Base-by-base conservation (phyloP, 768 basidiomycete species). In the Auricularia cornea region DNA sequence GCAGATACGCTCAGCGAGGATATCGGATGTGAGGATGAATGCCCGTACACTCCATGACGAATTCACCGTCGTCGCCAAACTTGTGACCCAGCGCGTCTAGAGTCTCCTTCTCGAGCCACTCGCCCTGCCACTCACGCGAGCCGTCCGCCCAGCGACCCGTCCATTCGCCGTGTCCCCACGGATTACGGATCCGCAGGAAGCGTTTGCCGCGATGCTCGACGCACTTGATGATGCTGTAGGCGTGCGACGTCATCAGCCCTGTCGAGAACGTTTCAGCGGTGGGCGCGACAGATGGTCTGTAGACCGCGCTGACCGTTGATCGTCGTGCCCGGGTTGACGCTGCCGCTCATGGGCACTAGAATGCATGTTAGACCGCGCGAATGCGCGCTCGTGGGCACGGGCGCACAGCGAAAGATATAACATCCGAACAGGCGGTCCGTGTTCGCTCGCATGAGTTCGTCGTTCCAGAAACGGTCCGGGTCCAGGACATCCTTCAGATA, bases 351-450 rank as follows among this genome's bases (percentile, higher is more conserved):
- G 35, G 35, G 35, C 35, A 38, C 35, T 38, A 14, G 10, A 38
- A 38, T 14, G 16, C 10, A 14, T 38, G 35, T 38, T 14, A 38
- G 44, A 20, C 10, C 11, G 20, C 16, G 6, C 20, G 20, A 18
- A 48, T 16, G 44, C 16, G 44, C 44, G 44, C 44, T 16, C 6
- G 44, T 48, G 11, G 44, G 20, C 44, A 48, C 16, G 20, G 54
- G 30, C 23, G 26, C 54, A 57, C 54, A 6, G 26, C 54, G 26
- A 29, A 30, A 57, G 26, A 83, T 81, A 57, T 77, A 78, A 65
- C 83, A 83, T 2, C 80, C 81, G 65, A 85, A 83, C 3, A 84
- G 74, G 4, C 82, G 77, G 66, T 83, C 83, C 59, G 78, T 71
- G 65, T 81, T 82, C 3, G 80, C 82, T 32, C 72, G 76, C 11